phyloP scores from a whole-genome alignment of 257 asterid genomes.

The Cinchona pubescens region DNA sequence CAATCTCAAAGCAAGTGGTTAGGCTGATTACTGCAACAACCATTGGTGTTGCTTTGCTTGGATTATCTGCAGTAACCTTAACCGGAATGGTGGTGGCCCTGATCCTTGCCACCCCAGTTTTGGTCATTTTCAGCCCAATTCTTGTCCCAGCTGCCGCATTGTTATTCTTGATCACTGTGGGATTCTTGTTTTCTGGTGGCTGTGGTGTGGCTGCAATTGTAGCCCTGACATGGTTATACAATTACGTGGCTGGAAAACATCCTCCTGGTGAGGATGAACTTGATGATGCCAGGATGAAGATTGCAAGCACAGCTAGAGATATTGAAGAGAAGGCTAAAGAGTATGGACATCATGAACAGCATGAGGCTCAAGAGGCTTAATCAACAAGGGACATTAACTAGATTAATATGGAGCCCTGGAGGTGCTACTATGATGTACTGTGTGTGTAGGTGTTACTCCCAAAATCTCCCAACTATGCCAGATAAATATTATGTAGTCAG shows the following conservation, averaged over 20 bases:
- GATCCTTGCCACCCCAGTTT: constrained; percentile 29
- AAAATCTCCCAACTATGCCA: background rate
- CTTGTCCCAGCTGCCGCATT: constrained; percentile 27
- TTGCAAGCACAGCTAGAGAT: constrained; percentile 27
- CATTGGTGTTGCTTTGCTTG: constrained; percentile 37
- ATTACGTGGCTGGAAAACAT: constrained; percentile 25
- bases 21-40: constrained; percentile 29
- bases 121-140: constrained; percentile 34
- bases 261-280: constrained; percentile 18
- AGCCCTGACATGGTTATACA: constrained; percentile 27
- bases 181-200: constrained; percentile 37
- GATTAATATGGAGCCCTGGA: background rate
- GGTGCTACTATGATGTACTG: background rate
- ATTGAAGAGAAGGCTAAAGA: constrained; percentile 34
- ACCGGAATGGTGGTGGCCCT: constrained; percentile 34
- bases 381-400: constrained; percentile 5
- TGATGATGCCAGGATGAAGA: constrained; percentile 27
- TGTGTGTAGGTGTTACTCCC: background rate
- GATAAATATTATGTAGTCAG: background rate
- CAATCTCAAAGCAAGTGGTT: constrained; percentile 7
- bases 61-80: constrained; percentile 35
- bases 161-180: constrained; percentile 19
- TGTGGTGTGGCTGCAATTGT: constrained; percentile 29
- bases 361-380: constrained; percentile 9
- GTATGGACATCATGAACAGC: constrained; percentile 15